Evolutionary conservation across 1,139 yeast genomes (phyloP), one percentile per base, ranked within the genome.

Genomic region (Suhomyces panamericanus): DNA sequence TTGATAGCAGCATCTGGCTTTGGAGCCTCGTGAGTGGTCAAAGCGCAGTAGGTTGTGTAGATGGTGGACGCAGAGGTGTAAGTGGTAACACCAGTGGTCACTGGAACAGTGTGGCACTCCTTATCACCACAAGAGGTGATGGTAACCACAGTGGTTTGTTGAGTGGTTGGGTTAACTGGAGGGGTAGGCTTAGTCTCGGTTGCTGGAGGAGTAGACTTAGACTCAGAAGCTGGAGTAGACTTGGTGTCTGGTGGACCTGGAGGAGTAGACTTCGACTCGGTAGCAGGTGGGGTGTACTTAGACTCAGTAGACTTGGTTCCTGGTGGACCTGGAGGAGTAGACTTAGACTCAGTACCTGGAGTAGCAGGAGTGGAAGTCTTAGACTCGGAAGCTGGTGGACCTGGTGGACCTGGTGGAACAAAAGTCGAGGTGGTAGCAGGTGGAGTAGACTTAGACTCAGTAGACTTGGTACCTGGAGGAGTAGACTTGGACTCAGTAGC

Each of bases 401-500:
- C n/a, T n/a, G n/a, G n/a, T n/a, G n/a, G n/a, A n/a, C n/a, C n/a
- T n/a, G n/a, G n/a, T n/a, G n/a, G n/a, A n/a, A n/a, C n/a, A n/a
- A n/a, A n/a, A n/a, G n/a, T n/a, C n/a, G n/a, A 3, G 14, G 62
- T 47, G 68, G 50, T 67, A 64, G 55, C 52, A 63, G 26, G 72
- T 63, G 42, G 67, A 61, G 55, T 58, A 60, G n/a, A 22, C 55
- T 43, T n/a, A n/a, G n/a, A 22, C 55, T 43, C n/a, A 30, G 67
- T 57, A 43, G 53, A 33, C 29, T 39, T 69, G 47, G 75, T 67
- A 43, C 54, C 59, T 11, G 69, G 61, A 22, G 52, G n/a, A 30
- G 67, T 57, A 43, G 53, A 33, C 29, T 39, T 47, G 3, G 38
- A 15, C 27, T 37, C 20, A 3, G 35, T n/a, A 6, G 12, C 22